Conservation (phyloP, 805 yeast species). For the Metschnikowia hibisci region DNA sequence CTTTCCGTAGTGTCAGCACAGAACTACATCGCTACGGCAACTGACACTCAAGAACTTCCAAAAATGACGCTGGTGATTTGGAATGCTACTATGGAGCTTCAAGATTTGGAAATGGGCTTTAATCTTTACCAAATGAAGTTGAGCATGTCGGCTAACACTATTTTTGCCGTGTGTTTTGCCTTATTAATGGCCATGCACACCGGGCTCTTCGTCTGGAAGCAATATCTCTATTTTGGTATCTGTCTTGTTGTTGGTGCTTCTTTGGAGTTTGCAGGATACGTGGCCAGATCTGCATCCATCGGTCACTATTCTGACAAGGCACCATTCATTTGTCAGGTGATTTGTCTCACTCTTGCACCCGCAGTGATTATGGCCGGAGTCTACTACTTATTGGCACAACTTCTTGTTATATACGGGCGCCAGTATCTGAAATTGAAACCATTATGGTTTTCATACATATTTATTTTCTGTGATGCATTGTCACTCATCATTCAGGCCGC, state of each 20-base stretch:
- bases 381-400: conserved; percentile 66
- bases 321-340: conserved; percentile 59
- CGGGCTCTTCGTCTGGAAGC: conserved; percentile 37
- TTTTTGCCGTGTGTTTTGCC: conserved; percentile 17
- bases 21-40: conserved; percentile 22
- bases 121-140: conserved; percentile 18
- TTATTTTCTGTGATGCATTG: conserved; percentile 61
- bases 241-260: conserved; percentile 54
- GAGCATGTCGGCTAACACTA: conserved; percentile 11
- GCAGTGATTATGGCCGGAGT: conserved; percentile 83
- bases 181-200: conserved; percentile 14
- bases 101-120: conserved; percentile 19
- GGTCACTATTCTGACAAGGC: conserved; percentile 19
- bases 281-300: conserved; percentile 52
- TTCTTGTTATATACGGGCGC: conserved; percentile 50
- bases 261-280: conserved; percentile 66
- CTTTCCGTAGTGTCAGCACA: conserved; percentile 20
- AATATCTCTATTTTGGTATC: conserved; percentile 63
- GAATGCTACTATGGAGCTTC: conserved; percentile 21
- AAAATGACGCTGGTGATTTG: conserved; percentile 17
- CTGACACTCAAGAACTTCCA: conserved; percentile 20
- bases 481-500: conserved; percentile 42
- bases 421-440: conserved; percentile 52
- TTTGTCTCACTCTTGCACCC: conserved; percentile 72
- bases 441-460: conserved; percentile 57